Evolutionary conservation across 139 green algal species (phyloP), one percentile per base, ranked within the genome.

Genomic region (Chlamydomonas sphaeroides): DNA sequence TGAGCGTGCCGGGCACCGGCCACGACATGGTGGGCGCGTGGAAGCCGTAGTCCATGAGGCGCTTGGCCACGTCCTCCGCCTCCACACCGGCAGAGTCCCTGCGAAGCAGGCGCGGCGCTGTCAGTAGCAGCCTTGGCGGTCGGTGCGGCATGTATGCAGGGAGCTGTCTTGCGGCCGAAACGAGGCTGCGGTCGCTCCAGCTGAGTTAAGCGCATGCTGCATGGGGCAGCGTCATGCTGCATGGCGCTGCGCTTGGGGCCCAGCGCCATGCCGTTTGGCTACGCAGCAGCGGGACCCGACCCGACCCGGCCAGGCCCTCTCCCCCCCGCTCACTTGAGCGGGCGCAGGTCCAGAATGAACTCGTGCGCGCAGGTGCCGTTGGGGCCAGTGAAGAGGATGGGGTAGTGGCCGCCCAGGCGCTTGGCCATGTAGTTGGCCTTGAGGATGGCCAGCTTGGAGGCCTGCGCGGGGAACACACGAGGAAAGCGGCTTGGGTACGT

Each of bases 391-490:
- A 96, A 98, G 32, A 98, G 89, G 61, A 98, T 85, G 23, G 92
- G 90, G 93, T 96, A 98, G 87, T 96, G 88, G 18, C 83, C 61
- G 75, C 93, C 90, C 80, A 99, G 91, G 35, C 92, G 87, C 83
- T 95, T 95, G 59, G 96, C 94, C 97, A 99, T 99, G 95, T 99
- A 99, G 93, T 99, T 99, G 76, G 97, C 97, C 89, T 93, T 93
- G 30, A 93, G 87, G 85, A 93, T 93, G 80, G 86, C 76, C 67
- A 87, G 71, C 65, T 86, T 78, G 66, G 74, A 84, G 25, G 87
- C 87, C 86, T 86, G 51, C 18, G 26, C 45, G 56, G 57, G 18
- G 28, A 33, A 20, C n/a, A n/a, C n/a, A n/a, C n/a, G n/a, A n/a
- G n/a, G n/a, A n/a, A n/a, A n/a, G n/a, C n/a, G n/a, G n/a, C n/a